These are phyloP conservation scores for Debaryomycetaceae sp. DNA, from an alignment of 1,139 yeast species.

Conservation along the genomic window DNA sequence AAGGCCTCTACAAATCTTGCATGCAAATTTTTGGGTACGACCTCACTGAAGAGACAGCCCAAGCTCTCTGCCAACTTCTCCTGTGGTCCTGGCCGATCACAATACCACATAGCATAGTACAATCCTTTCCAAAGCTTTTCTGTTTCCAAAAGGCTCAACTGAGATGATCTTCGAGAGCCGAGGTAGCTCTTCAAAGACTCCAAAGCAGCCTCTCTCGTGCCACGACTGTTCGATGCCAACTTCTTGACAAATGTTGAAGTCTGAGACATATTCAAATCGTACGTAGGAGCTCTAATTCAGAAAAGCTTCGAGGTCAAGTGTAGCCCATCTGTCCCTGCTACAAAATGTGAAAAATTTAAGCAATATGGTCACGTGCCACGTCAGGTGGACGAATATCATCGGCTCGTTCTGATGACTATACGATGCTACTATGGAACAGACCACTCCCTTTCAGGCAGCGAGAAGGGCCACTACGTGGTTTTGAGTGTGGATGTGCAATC, in stretches of 20 bases:
- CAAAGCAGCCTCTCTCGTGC: slow-evolving; percentile 72
- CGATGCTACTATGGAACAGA: no score
- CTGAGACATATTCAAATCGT: slow-evolving; percentile 18
- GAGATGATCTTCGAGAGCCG: slow-evolving; percentile 28
- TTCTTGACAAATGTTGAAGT: slow-evolving; percentile 62
- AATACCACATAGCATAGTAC: slow-evolving; percentile 92
- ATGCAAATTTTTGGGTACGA: slow-evolving; percentile 39
- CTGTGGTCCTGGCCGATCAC: slow-evolving; percentile 91
- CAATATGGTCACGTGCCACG: no score
- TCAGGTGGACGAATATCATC: no score
- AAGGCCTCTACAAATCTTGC: slow-evolving; percentile 65
- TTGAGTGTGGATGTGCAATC: no score
- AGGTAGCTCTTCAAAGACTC: slow-evolving; percentile 63
- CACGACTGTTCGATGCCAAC: slow-evolving; percentile 78
- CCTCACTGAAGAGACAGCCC: slow-evolving; percentile 56
- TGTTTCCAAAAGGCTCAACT: slow-evolving; percentile 46
- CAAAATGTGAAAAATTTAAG: neutral
- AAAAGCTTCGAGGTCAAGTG: no score
- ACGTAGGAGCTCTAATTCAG: no score
- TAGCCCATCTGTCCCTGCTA: neutral
- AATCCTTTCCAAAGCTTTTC: slow-evolving; percentile 93
- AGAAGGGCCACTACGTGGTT: no score
- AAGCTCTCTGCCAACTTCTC: slow-evolving; percentile 75
- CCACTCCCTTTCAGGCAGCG: no score
- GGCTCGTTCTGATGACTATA: no score